Conservation (phyloP, 164 flowering plant species). For the Stephania yunnanensis region DNA sequence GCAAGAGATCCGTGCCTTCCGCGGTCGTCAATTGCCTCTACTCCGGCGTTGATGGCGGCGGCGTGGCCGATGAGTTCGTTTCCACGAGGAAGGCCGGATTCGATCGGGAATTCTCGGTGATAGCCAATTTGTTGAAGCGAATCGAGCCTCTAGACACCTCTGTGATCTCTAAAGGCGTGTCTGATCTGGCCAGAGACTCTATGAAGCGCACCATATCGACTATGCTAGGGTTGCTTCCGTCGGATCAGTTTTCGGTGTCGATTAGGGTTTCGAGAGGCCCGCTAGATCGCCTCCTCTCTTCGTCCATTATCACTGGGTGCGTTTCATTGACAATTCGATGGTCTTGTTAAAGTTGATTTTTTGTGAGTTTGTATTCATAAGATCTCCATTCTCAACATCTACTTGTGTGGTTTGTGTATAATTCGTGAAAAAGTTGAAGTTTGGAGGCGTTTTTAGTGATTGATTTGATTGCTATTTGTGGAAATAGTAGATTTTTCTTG, state of each 20-base stretch:
- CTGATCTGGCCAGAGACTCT: slow-evolving; percentile 69
- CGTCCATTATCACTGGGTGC: slow-evolving; percentile 86
- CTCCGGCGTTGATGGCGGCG: slow-evolving; percentile 61
- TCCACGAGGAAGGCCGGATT: slow-evolving; percentile 51
- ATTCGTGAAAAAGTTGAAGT: too few species aligned
- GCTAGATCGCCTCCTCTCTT: slow-evolving; percentile 54
- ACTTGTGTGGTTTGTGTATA: too few species aligned
- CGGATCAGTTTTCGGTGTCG: slow-evolving; percentile 68
- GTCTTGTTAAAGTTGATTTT: neutral
- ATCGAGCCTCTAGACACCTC: slow-evolving; percentile 72
- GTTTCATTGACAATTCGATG: neutral
- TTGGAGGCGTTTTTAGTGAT: too few species aligned
- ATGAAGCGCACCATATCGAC: slow-evolving; percentile 86
- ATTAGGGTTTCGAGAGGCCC: slow-evolving; percentile 57
- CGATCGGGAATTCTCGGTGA: slow-evolving; percentile 67
- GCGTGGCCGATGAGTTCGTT: slow-evolving; percentile 64
- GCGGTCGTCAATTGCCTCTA: slow-evolving; percentile 42
- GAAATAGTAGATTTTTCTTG: too few species aligned
- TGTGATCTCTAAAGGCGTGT: slow-evolving; percentile 65
- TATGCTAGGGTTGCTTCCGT: slow-evolving; percentile 82
- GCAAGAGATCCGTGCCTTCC: neutral
- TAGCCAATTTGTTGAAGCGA: slow-evolving; percentile 56
- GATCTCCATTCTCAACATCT: too few species aligned
- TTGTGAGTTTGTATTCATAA: neutral
- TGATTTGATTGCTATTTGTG: too few species aligned